Percentiles rank a stretch among this genome's conserved stretches.
Conservation (phyloP, 768 basidiomycete species). For the Leccinum uliginosum region DNA sequence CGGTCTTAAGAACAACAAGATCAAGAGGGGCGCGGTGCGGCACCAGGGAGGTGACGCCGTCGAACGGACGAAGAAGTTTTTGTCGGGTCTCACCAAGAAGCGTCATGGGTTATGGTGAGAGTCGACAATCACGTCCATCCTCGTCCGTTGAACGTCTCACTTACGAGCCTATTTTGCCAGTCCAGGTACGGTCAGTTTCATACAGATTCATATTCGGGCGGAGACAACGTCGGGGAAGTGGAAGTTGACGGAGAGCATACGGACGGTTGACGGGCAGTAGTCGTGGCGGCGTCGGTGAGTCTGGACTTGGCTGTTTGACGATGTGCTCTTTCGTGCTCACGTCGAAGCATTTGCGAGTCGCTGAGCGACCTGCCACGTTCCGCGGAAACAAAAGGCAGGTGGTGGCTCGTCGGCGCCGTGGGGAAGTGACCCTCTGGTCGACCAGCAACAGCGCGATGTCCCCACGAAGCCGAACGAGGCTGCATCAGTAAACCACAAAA, state of each 20-base stretch:
- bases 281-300: background rate
- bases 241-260: background rate
- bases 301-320: background rate
- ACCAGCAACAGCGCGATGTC: no score
- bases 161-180: constrained; percentile 32
- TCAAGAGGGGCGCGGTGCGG: constrained; percentile 58
- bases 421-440: no score
- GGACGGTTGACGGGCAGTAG: background rate
- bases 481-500: no score
- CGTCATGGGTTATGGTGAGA: constrained; percentile 67
- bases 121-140: background rate
- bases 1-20: constrained; percentile 90
- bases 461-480: no score
- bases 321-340: no score
- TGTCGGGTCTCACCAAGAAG: constrained; percentile 71
- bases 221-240: background rate
- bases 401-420: no score
- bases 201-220: background rate
- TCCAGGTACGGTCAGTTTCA: background rate
- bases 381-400: no score
- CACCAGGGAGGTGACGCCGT: constrained; percentile 74
- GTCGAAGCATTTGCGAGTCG: no score
- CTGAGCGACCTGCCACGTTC: no score
- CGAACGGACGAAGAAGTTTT: constrained; percentile 84
- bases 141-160: background rate